Evolutionary conservation across 2,329 filamentous ascomycete genomes (phyloP).

Genomic region (Scedosporium minutisporum): DNA sequence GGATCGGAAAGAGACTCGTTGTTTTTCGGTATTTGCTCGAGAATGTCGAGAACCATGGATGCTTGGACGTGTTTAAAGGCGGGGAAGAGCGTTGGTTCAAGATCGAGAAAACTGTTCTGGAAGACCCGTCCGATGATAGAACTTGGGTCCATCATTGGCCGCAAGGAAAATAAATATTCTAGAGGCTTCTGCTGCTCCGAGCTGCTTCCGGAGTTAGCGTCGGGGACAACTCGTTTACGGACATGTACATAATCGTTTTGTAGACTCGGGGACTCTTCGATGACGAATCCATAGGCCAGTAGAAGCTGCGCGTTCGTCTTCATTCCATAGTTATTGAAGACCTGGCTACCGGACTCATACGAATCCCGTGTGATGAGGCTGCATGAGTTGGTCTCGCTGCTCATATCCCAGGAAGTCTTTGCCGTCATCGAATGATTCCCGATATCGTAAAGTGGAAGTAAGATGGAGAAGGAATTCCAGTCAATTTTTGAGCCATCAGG

Average conservation of each 20-base stretch:
- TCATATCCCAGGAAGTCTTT: conserved; percentile 45
- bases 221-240: conserved; percentile 28
- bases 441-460: conserved; percentile 63
- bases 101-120: conserved; percentile 21
- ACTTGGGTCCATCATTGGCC: conserved; percentile 35
- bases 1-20: conserved; percentile 5
- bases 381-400: conserved; percentile 32
- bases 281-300: conserved; percentile 52
- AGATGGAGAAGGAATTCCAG: conserved; percentile 52
- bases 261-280: conserved; percentile 35
- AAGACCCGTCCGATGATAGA: conserved; percentile 36
- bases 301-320: conserved; percentile 67
- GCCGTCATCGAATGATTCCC: conserved; percentile 60
- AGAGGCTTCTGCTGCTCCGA: conserved; percentile 10
- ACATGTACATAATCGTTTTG: conserved; percentile 54
- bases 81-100: conserved; percentile 16
- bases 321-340: conserved; percentile 63
- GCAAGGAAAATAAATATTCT: conserved; percentile 44
- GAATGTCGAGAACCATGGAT: conserved; percentile 41
- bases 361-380: conserved; percentile 29
- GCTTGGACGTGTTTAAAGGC: conserved; percentile 43
- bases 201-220: background rate
- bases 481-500: conserved; percentile 14
- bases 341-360: conserved; percentile 42
- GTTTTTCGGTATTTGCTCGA: conserved; percentile 20